Percentiles rank a stretch among this genome's conserved stretches.
Evolutionary conservation across 345 rosid genomes (phyloP).

Genomic region (Eucalyptus sp.): DNA sequence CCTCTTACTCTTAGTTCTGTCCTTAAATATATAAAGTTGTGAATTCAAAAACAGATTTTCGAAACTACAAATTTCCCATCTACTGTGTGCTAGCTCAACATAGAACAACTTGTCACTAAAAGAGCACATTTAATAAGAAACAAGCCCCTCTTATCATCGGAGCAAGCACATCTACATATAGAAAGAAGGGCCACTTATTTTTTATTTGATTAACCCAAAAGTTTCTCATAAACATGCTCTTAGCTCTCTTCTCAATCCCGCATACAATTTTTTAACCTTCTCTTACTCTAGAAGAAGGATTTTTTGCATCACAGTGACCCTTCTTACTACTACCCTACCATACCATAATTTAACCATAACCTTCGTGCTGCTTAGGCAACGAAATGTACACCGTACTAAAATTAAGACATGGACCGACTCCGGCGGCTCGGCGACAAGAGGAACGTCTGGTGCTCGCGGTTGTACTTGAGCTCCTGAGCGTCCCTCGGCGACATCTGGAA

Average conservation of each 20-base stretch:
- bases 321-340: background rate
- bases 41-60: background rate
- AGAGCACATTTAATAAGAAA: background rate
- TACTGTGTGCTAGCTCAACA: background rate
- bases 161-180: background rate
- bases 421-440: conserved; percentile 9
- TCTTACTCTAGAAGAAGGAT: background rate
- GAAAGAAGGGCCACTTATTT: background rate
- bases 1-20: background rate
- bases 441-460: conserved; percentile 16
- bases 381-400: background rate
- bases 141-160: background rate
- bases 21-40: background rate
- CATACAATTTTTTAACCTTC: background rate
- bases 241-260: background rate
- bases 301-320: background rate
- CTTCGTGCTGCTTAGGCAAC: background rate
- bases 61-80: background rate
- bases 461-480: conserved; percentile 7
- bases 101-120: background rate
- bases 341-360: background rate
- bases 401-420: background rate
- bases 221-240: background rate
- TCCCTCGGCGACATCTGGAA: conserved; percentile 14
- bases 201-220: background rate